Percentiles rank a stretch among this genome's conserved stretches.
Conservation (phyloP, 345 rosid species). For the Citrus reticulata region DNA sequence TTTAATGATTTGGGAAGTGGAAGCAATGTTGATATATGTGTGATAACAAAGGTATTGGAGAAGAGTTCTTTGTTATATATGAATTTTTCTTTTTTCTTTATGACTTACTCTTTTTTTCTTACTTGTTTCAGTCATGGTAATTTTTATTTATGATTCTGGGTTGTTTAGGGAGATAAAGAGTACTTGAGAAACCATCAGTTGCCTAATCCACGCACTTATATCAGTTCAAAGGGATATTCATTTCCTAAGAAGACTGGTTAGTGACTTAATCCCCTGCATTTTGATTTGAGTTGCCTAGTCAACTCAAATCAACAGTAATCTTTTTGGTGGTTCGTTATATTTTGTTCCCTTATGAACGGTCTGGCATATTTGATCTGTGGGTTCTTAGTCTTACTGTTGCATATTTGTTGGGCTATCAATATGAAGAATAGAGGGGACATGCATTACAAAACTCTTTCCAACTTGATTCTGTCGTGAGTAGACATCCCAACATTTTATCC, state of each 20-base stretch:
- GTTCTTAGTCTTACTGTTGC: not conserved
- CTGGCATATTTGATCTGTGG: not conserved
- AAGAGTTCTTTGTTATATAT: not conserved
- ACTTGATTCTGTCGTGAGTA: not conserved
- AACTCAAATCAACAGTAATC: not conserved
- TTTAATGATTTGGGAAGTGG: constrained; percentile 84
- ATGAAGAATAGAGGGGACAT: not conserved
- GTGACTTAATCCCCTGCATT: not conserved
- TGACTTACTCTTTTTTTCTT: not conserved
- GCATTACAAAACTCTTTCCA: not conserved
- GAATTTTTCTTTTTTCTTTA: not conserved
- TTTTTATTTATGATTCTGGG: not conserved
- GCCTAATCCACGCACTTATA: constrained; percentile 67
- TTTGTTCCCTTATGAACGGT: not conserved
- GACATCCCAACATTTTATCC: no score
- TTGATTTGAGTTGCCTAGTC: not conserved
- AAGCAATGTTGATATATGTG: constrained; percentile 84
- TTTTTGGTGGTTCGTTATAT: not conserved
- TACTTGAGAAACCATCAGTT: constrained; percentile 66
- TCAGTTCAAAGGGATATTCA: constrained; percentile 47
- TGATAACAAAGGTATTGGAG: constrained; percentile 59
- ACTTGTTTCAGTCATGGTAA: not conserved
- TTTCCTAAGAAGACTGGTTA: constrained; percentile 70
- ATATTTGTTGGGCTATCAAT: not conserved
- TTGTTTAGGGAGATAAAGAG: constrained; percentile 55